Percentiles rank a stretch among this genome's conserved stretches.
Conservation (phyloP, 1,139 yeast genomes). For the Hemisphaericaspora lyxosophila region DNA sequence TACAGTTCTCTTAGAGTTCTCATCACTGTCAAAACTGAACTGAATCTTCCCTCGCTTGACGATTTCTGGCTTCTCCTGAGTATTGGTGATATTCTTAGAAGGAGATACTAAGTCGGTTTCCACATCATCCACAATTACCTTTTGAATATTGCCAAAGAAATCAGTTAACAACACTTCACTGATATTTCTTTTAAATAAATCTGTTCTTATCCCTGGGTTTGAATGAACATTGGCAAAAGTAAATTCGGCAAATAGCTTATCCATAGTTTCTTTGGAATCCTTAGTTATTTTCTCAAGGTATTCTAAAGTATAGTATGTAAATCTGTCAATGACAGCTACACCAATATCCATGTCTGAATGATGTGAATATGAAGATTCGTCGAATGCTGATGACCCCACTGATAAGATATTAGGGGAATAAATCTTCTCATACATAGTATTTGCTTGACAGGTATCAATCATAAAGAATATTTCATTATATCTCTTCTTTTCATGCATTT, state of each 20-base stretch:
- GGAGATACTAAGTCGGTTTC: slow-evolving; percentile 33
- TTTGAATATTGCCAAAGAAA: slow-evolving; percentile 92
- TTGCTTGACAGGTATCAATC: slow-evolving; percentile 99
- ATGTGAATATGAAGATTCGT: slow-evolving; percentile 91
- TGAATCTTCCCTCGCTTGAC: slow-evolving; percentile 4
- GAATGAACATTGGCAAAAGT: slow-evolving; percentile 86
- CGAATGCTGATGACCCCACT: slow-evolving; percentile 88
- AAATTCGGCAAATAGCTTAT: slow-evolving; percentile 81
- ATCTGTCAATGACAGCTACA: slow-evolving; percentile 95
- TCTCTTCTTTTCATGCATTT: slow-evolving; percentile 93
- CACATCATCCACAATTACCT: slow-evolving; percentile 65
- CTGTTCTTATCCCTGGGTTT: slow-evolving; percentile 86
- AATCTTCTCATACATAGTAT: slow-evolving; percentile 91
- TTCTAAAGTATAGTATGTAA: slow-evolving; percentile 88
- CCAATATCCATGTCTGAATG: slow-evolving; percentile 96
- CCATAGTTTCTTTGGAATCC: slow-evolving; percentile 71
- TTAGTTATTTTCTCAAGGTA: slow-evolving; percentile 79
- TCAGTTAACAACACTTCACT: slow-evolving; percentile 80
- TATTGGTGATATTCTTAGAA: background rate
- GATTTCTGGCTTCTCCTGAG: background rate
- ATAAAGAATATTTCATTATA: slow-evolving; percentile 94
- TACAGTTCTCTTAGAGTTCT: slow-evolving; percentile 12
- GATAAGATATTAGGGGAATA: slow-evolving; percentile 92
- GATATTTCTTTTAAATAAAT: slow-evolving; percentile 67
- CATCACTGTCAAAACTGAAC: slow-evolving; percentile 15